Percentiles rank a stretch among this genome's conserved stretches.
Conservation (phyloP, 805 yeast species). For the Ascoidea rubescens region DNA sequence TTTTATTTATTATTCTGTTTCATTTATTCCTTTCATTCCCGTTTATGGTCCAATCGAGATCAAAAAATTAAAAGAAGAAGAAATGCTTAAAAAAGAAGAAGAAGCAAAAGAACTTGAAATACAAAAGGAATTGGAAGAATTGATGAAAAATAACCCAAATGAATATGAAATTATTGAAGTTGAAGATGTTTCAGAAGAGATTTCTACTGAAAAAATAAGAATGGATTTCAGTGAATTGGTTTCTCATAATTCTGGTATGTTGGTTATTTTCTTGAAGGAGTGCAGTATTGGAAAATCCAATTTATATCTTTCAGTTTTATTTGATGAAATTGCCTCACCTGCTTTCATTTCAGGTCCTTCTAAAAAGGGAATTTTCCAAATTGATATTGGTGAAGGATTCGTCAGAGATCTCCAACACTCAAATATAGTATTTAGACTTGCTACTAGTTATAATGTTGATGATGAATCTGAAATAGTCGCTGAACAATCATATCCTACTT, state of each 20-base stretch:
- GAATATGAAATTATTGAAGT: slow-evolving; percentile 50
- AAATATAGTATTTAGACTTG: slow-evolving; percentile 37
- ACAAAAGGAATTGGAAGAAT: slow-evolving; percentile 34
- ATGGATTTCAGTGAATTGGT: slow-evolving; percentile 39
- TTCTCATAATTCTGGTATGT: slow-evolving; percentile 45
- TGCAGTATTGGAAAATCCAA: slow-evolving; percentile 38
- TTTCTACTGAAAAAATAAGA: slow-evolving; percentile 22
- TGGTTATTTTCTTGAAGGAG: slow-evolving; percentile 36
- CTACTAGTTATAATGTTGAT: slow-evolving; percentile 34
- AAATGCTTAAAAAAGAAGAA: slow-evolving; percentile 23
- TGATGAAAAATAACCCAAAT: slow-evolving; percentile 40
- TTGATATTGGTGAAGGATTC: slow-evolving; percentile 44
- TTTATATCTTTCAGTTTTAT: slow-evolving; percentile 38
- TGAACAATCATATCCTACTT: slow-evolving; percentile 35
- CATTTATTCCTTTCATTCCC: slow-evolving; percentile 54
- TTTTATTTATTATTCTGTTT: slow-evolving; percentile 34
- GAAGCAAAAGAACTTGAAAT: slow-evolving; percentile 22
- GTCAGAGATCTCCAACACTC: slow-evolving; percentile 62
- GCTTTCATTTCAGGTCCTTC: slow-evolving; percentile 37
- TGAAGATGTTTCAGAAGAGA: slow-evolving; percentile 26
- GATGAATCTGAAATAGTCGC: slow-evolving; percentile 33
- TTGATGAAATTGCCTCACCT: slow-evolving; percentile 55
- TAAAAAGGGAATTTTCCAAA: slow-evolving; percentile 28
- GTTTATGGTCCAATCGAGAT: slow-evolving; percentile 47
- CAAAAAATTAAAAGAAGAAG: slow-evolving; percentile 28